Percentiles rank a stretch among this genome's conserved stretches.
Conservation (phyloP, 2,329 filamentous ascomycete genomes). For the Eurotiales sp. region DNA sequence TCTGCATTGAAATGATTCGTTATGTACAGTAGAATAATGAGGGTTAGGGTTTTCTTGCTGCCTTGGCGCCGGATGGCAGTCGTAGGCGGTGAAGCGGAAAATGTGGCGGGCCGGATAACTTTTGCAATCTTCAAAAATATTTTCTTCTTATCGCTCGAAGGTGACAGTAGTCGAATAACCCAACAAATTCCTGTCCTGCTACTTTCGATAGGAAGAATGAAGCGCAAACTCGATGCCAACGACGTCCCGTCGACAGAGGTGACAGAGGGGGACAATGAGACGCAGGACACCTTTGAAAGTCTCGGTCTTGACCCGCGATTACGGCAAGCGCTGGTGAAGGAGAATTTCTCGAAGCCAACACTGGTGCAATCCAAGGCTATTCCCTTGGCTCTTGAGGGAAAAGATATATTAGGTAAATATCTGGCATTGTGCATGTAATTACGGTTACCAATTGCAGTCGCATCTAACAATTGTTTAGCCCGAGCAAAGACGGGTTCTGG, state of each 20-base stretch:
- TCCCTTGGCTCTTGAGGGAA: constrained; percentile 78
- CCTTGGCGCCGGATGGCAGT: neutral
- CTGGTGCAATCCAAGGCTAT: constrained; percentile 83
- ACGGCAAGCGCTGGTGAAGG: constrained; percentile 77
- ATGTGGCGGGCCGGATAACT: constrained; percentile 15
- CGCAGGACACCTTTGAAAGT: constrained; percentile 62
- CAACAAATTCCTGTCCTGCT: neutral
- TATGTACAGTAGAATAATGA: too few species aligned
- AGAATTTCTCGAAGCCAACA: constrained; percentile 84
- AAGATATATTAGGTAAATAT: constrained; percentile 70
- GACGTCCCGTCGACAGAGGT: constrained; percentile 41
- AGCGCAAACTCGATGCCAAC: constrained; percentile 48
- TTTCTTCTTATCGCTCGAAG: constrained; percentile 9
- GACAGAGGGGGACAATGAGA: constrained; percentile 23
- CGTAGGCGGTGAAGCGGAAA: constrained; percentile 14
- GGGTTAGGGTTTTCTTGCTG: too few species aligned
- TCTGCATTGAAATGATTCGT: too few species aligned
- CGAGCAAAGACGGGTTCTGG: constrained; percentile 93
- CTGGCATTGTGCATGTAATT: neutral
- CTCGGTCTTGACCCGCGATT: constrained; percentile 81
- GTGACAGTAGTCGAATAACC: neutral
- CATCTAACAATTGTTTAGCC: constrained; percentile 48
- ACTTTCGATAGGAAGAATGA: constrained; percentile 33
- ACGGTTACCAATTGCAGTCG: too few species aligned
- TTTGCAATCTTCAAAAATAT: constrained; percentile 13